These are phyloP conservation scores for Candida sphagnicola DNA, from an alignment of 805 yeast genomes.

Conservation along the genomic window DNA sequence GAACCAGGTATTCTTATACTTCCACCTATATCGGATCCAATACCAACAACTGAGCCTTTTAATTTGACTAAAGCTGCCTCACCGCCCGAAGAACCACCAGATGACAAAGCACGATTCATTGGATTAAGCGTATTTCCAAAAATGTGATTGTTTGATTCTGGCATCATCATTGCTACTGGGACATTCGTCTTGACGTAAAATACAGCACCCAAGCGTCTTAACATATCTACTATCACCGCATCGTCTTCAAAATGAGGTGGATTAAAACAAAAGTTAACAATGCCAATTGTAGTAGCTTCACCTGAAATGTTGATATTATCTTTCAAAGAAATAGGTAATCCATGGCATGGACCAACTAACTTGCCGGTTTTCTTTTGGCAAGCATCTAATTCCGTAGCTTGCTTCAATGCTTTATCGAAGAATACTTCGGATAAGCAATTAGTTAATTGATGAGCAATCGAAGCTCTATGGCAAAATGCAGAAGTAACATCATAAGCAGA, in stretches of 20 bases:
- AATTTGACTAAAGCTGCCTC: constrained; percentile 46
- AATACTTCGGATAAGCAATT: constrained; percentile 37
- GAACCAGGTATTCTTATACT: constrained; percentile 47
- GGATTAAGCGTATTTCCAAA: constrained; percentile 48
- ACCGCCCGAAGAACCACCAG: constrained; percentile 56
- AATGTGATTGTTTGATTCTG: constrained; percentile 42
- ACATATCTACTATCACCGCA: constrained; percentile 34
- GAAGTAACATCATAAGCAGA: constrained; percentile 43
- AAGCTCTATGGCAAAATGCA: constrained; percentile 58
- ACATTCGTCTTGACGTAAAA: constrained; percentile 52
- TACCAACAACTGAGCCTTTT: constrained; percentile 46
- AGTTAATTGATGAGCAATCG: constrained; percentile 52
- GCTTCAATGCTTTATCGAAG: constrained; percentile 23
- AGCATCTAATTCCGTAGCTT: constrained; percentile 22
- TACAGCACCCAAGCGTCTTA: constrained; percentile 48
- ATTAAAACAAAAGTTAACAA: constrained; percentile 38
- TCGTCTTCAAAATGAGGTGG: constrained; percentile 28
- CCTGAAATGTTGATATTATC: constrained; percentile 47
- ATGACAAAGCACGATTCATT: constrained; percentile 35
- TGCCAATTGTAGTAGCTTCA: constrained; percentile 47
- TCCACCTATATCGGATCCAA: constrained; percentile 57
- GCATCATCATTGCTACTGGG: constrained; percentile 49
- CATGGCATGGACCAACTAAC: constrained; percentile 25
- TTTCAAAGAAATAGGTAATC: constrained; percentile 30
- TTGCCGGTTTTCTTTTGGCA: constrained; percentile 14